Evolutionary conservation across 2,329 filamentous ascomycete genomes (phyloP).

Genomic region (Cryoendolithus antarcticus): DNA sequence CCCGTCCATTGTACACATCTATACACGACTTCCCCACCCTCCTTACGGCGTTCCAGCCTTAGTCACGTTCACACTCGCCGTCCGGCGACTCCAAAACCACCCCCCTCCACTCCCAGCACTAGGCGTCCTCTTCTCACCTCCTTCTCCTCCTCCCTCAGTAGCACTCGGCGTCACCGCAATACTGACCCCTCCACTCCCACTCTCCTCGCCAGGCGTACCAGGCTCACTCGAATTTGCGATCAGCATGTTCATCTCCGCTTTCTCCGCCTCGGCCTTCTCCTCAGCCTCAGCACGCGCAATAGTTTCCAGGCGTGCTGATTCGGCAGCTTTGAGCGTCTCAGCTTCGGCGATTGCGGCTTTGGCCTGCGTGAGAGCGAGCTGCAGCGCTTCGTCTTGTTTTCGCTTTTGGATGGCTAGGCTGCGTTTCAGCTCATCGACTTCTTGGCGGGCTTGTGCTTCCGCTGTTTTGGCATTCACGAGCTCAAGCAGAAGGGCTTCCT

Average conservation of each 20-base stretch:
- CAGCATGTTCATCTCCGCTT: conserved; percentile 5
- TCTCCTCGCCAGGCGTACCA: conserved; percentile 1
- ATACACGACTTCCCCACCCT: too few species aligned
- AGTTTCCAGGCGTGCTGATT: conserved; percentile 1
- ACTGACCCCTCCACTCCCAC: conserved; percentile 1
- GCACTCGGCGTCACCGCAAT: not conserved
- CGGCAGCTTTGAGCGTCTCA: conserved; percentile 10
- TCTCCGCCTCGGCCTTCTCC: not conserved
- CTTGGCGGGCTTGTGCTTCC: conserved; percentile 25
- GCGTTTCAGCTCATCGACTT: conserved; percentile 24
- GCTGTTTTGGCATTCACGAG: conserved; percentile 44
- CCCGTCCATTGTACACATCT: too few species aligned
- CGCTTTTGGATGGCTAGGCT: conserved; percentile 16
- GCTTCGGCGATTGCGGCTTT: conserved; percentile 12
- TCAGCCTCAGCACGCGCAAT: too few species aligned
- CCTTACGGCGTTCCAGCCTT: conserved; percentile 3
- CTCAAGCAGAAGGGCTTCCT: conserved; percentile 63
- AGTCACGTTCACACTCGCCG: conserved; percentile 12
- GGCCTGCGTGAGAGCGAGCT: conserved; percentile 11
- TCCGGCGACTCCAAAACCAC: conserved; percentile 22
- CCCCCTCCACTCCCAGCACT: conserved; percentile 11
- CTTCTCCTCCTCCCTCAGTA: conserved; percentile 2
- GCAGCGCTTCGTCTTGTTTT: conserved; percentile 13
- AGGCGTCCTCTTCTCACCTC: conserved; percentile 9
- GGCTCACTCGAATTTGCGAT: not conserved